Base-by-base conservation (phyloP, 257 asterid species). In the Lycium ferocissimum region DNA sequence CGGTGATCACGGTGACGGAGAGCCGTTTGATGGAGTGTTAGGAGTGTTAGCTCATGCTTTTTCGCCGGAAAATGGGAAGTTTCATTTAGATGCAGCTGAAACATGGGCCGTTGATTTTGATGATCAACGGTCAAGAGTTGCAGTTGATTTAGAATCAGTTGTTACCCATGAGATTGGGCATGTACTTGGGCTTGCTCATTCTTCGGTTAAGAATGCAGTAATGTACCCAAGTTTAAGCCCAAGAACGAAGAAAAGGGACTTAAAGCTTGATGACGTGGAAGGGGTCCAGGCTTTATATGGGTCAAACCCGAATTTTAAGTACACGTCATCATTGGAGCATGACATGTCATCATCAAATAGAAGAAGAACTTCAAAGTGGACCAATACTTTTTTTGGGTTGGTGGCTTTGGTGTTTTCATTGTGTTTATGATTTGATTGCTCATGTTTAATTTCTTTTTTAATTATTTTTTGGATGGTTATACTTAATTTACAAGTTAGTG, bases 141-240 rank as follows among this genome's bases (percentile, higher is more conserved):
- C 99, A 18, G 94, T 96, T 20, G 99, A 96, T 75, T 88, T 96
- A 90, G 99, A 96, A 86, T 94, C 99, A 9, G 98, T 96, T 88
- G 99, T 93, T 66, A 94, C 98, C 45, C 99, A 96, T 69, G 99
- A 96, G 81, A 94, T 96, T 17, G 99, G 99, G 7, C 99, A 96
- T 85, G 61, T 96, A 26, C 89, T 96, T 43, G 98, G 99, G n/a
- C 71, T 96, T 90, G 98, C 93, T 56, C 99, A 96, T 90, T 89
- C 99, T 1, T 81, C 97, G 84, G 98, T 90, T 20, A 94, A 91
- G 87, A 94, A 93, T 54, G 96, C 99, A 57, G 86, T 94, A 13
- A 96, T 96, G 98, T 96, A 93, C 86, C 97, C 98, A 73, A 94
- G 92, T 85, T 78, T 94, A 89, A 91, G 92, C 71, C 98, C 98